Conservation (phyloP, 2,329 filamentous ascomycete species). For the Aspergillus carbonarius region DNA sequence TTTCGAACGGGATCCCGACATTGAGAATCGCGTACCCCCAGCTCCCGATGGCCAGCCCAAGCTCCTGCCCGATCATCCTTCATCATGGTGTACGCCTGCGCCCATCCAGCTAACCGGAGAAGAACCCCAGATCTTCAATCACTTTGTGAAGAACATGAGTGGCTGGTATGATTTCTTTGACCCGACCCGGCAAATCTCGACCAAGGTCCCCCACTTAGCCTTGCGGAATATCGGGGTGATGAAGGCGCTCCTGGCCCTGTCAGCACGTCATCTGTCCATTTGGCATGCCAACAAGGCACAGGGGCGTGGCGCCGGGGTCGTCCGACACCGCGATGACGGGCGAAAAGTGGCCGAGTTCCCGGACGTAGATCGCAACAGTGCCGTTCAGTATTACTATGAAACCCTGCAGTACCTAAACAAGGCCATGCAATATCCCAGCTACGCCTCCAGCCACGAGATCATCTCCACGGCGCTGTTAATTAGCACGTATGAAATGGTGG, state of each 20-base stretch:
- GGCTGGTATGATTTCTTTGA: constrained; percentile 48
- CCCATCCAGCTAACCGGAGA: constrained; percentile 13
- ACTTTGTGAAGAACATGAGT: constrained; percentile 23
- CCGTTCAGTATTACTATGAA: constrained; percentile 61
- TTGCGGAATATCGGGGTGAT: constrained; percentile 57
- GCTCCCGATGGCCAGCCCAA: constrained; percentile 15
- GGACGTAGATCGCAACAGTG: constrained; percentile 37
- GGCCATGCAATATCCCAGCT: constrained; percentile 58
- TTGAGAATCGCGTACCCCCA: constrained; percentile 22
- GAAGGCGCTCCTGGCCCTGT: constrained; percentile 58
- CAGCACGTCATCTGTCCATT: constrained; percentile 53
- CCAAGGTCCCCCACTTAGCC: constrained; percentile 41
- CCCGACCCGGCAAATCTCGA: constrained; percentile 41
- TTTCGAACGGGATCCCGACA: constrained; percentile 16
- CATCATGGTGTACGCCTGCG: constrained; percentile 13
- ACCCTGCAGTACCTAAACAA: constrained; percentile 62
- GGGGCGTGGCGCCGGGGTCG: background rate
- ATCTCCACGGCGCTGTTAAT: constrained; percentile 61
- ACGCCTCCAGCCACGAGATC: constrained; percentile 58
- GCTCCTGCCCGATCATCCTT: constrained; percentile 12
- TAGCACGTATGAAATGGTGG: constrained; percentile 67
- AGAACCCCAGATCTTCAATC: constrained; percentile 14
- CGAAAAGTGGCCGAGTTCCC: background rate
- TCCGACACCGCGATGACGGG: background rate
- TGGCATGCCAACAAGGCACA: constrained; percentile 11